phyloP scores from a whole-genome alignment of 306 rosid species.

The Fagus crenata region DNA sequence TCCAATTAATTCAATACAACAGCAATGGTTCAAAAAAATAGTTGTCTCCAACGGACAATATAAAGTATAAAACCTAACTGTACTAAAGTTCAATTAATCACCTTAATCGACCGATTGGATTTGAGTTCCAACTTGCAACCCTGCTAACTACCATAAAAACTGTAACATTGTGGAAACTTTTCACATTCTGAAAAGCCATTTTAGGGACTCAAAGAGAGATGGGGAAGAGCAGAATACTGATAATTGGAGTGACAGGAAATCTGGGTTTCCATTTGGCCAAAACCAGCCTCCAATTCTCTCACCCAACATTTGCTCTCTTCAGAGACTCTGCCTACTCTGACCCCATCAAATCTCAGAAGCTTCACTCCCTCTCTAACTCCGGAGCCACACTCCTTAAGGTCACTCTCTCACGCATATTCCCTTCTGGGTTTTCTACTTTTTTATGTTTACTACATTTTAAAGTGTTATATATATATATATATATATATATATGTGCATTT shows the following conservation, averaged over 20 bases:
- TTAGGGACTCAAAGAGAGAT: slow-evolving; percentile 10
- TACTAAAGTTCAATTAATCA: no score
- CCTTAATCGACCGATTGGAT: no score
- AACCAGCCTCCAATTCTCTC: slow-evolving; percentile 54
- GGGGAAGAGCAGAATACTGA: slow-evolving; percentile 59
- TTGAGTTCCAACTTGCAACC: no score
- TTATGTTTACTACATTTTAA: not conserved
- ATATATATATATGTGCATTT: not conserved
- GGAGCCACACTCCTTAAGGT: slow-evolving; percentile 64
- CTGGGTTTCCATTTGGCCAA: slow-evolving; percentile 60
- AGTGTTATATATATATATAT: not conserved
- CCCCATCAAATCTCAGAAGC: slow-evolving; percentile 45
- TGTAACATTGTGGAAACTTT: no score
- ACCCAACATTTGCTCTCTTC: slow-evolving; percentile 71
- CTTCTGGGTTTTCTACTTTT: not conserved
- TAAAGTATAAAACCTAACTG: no score
- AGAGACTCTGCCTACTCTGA: slow-evolving; percentile 62
- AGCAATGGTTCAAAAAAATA: no score
- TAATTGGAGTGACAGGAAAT: slow-evolving; percentile 66
- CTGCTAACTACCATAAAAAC: no score
- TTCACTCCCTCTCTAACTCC: slow-evolving; percentile 53
- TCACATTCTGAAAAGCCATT: no score
- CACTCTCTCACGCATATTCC: not conserved
- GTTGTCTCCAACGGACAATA: no score
- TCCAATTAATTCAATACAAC: no score